Evolutionary conservation across 1,284 basidiomycete genomes (phyloP).

Genomic region (Heliocybe sulcata): DNA sequence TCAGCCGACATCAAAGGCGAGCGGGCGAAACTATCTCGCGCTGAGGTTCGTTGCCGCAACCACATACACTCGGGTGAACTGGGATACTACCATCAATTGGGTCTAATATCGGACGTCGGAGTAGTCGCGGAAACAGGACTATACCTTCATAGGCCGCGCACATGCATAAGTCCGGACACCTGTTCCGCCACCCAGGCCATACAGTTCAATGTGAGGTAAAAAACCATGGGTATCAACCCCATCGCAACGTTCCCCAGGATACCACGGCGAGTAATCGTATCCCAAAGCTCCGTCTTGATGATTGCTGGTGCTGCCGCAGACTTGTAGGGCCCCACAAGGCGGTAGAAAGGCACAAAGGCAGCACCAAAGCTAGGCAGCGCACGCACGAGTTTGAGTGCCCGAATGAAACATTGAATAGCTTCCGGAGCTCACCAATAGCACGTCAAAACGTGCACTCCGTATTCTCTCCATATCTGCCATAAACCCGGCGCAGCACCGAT

Average conservation of each 20-base stretch:
- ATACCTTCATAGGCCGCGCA: too few relatives aligned
- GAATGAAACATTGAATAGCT: neutral
- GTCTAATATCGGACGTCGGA: too few relatives aligned
- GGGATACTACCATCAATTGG: too few relatives aligned
- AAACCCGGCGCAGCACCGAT: slow-evolving; percentile 52
- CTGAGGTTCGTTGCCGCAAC: too few relatives aligned
- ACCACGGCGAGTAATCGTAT: slow-evolving; percentile 53
- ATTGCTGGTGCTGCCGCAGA: slow-evolving; percentile 31
- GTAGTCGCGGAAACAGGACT: too few relatives aligned
- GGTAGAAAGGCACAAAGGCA: slow-evolving; percentile 57
- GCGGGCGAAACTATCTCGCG: too few relatives aligned
- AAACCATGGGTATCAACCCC: slow-evolving; percentile 52
- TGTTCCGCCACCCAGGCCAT: slow-evolving; percentile 1
- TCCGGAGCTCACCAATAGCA: slow-evolving; percentile 54
- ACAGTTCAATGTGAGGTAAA: slow-evolving; percentile 30
- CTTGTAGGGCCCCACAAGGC: slow-evolving; percentile 48
- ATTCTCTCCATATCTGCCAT: slow-evolving; percentile 35
- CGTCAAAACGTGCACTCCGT: slow-evolving; percentile 46
- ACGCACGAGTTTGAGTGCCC: neutral
- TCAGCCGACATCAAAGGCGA: too few relatives aligned
- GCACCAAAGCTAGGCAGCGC: slow-evolving; percentile 48
- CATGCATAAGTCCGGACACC: too few relatives aligned
- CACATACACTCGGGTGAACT: too few relatives aligned
- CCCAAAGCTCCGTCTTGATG: slow-evolving; percentile 55
- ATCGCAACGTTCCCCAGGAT: slow-evolving; percentile 53